Evolutionary conservation across 78 protist species (phyloP).

Genomic region (Pigoraptor vietnamica): DNA sequence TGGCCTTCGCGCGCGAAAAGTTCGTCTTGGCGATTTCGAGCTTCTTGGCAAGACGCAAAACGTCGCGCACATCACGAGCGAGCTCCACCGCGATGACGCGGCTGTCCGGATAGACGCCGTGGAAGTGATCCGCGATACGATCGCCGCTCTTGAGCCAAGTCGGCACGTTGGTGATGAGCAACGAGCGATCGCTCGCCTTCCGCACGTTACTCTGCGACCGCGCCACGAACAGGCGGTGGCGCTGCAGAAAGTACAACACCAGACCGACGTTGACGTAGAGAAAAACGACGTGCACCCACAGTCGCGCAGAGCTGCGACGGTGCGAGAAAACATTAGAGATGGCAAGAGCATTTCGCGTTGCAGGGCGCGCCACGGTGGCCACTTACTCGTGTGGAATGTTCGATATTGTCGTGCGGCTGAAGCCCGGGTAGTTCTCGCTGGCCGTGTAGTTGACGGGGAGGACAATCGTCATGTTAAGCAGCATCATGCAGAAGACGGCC

Average conservation of each 20-base stretch:
- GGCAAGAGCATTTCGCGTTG: neutral
- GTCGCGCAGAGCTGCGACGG: neutral
- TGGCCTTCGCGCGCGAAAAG: neutral
- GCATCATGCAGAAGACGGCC: neutral
- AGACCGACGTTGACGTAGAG: neutral
- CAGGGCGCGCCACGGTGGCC: neutral
- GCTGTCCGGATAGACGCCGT: neutral
- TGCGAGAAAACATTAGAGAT: neutral
- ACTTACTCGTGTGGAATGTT: neutral
- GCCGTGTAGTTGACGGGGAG: neutral
- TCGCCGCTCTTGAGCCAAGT: neutral
- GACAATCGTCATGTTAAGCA: neutral
- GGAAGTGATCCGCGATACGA: neutral
- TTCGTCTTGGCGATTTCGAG: neutral
- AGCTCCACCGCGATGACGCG: neutral
- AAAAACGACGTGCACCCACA: neutral
- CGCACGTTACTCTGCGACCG: neutral
- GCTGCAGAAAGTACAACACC: neutral
- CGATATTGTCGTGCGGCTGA: neutral
- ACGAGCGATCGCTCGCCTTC: neutral
- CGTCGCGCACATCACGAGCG: neutral
- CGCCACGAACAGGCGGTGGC: neutral
- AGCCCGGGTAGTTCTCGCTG: neutral
- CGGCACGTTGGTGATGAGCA: neutral
- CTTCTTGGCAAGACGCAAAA: neutral